Evolutionary conservation across 768 basidiomycete genomes (phyloP).

Genomic region (Tricholoma flavovirens): DNA sequence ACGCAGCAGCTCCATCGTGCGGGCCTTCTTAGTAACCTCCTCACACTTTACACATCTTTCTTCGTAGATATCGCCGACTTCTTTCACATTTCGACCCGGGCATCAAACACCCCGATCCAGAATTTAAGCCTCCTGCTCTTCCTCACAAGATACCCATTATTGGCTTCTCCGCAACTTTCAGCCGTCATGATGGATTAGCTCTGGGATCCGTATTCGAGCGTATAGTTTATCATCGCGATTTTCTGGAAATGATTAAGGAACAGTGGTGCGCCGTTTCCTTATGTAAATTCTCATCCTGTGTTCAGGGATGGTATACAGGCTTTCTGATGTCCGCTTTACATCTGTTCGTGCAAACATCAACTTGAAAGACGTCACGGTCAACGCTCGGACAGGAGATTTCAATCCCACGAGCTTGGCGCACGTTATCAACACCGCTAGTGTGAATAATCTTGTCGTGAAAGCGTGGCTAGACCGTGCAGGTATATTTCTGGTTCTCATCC

Average conservation of each 20-base stretch:
- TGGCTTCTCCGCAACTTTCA: slow-evolving; percentile 95
- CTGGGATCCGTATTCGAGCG: slow-evolving; percentile 83
- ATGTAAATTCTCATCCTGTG: slow-evolving; percentile 1
- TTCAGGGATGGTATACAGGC: slow-evolving; percentile 39
- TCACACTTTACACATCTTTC: not conserved
- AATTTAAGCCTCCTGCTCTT: slow-evolving; percentile 30
- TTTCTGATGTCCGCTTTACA: slow-evolving; percentile 84
- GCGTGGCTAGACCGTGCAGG: slow-evolving; percentile 85
- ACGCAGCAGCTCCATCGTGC: slow-evolving; percentile 88
- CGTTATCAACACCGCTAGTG: slow-evolving; percentile 71
- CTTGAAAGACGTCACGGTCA: slow-evolving; percentile 61
- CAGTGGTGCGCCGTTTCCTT: slow-evolving; percentile 53
- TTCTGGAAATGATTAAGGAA: slow-evolving; percentile 89
- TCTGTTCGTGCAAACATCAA: slow-evolving; percentile 72
- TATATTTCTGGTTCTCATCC: slow-evolving; percentile 26
- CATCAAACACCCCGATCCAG: slow-evolving; percentile 50
- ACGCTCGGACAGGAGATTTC: slow-evolving; percentile 72
- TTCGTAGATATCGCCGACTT: slow-evolving; percentile 65
- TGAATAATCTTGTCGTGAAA: slow-evolving; percentile 75
- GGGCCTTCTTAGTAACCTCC: slow-evolving; percentile 20
- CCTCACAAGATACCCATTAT: slow-evolving; percentile 69
- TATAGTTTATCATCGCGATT: slow-evolving; percentile 90
- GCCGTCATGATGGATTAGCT: slow-evolving; percentile 84
- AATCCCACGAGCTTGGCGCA: slow-evolving; percentile 70
- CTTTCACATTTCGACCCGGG: slow-evolving; percentile 75